Conservation (phyloP, 164 flowering plant species). For the Vitis vinifera region DNA sequence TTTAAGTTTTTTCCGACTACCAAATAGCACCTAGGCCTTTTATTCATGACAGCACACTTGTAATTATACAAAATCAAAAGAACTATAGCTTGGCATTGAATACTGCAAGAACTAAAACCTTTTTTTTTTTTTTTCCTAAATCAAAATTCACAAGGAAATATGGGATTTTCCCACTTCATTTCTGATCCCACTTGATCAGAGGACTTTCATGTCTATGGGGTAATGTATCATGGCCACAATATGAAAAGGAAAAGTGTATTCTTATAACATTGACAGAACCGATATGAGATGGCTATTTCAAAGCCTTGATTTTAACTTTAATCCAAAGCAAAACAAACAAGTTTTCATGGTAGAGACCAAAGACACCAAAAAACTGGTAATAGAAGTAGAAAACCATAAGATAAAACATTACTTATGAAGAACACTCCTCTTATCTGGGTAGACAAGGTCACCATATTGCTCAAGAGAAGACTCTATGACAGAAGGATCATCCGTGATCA, state of each 20-base stretch:
- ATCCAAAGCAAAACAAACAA: too few species aligned
- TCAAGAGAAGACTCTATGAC: slow-evolving; percentile 67
- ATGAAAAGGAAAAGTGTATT: neutral
- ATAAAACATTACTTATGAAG: slow-evolving; percentile 54
- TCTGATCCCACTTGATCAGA: too few species aligned
- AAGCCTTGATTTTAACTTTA: too few species aligned
- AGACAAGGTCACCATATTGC: slow-evolving; percentile 76
- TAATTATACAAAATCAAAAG: neutral
- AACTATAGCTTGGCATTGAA: neutral
- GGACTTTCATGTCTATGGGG: too few species aligned
- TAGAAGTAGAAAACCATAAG: neutral
- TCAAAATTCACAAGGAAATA: neutral
- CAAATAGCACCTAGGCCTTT: neutral
- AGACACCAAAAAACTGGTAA: neutral
- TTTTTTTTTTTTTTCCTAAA: neutral
- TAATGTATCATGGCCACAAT: too few species aligned
- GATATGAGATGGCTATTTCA: neutral
- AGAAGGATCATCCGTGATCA: slow-evolving; percentile 78
- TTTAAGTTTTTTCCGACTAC: neutral
- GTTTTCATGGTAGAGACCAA: neutral
- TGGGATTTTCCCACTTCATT: too few species aligned
- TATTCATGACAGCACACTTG: neutral
- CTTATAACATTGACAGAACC: neutral
- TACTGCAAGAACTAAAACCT: neutral
- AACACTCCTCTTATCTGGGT: slow-evolving; percentile 65